These are phyloP conservation scores for Pichia phayaonensis DNA, from an alignment of 805 yeast species.

Conservation along the genomic window DNA sequence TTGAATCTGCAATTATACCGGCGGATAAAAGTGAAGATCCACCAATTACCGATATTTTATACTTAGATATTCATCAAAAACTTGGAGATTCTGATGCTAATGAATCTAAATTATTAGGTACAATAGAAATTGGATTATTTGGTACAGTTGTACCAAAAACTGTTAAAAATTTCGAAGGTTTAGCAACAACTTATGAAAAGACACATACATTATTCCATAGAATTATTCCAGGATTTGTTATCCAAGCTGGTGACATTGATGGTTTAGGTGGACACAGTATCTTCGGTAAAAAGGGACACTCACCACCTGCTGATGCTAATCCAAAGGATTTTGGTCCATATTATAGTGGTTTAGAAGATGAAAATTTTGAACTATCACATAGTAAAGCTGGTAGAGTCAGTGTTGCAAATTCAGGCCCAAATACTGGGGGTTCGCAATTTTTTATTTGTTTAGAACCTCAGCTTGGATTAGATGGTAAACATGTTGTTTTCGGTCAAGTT, in stretches of 20 bases:
- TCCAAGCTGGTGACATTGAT: slow-evolving; percentile 83
- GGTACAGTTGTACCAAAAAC: slow-evolving; percentile 62
- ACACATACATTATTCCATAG: slow-evolving; percentile 55
- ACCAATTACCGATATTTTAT: slow-evolving; percentile 38
- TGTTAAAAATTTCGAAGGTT: slow-evolving; percentile 46
- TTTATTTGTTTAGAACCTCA: slow-evolving; percentile 52
- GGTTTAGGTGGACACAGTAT: slow-evolving; percentile 79
- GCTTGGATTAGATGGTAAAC: slow-evolving; percentile 48
- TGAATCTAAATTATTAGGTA: slow-evolving; percentile 28
- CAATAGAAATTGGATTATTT: slow-evolving; percentile 51
- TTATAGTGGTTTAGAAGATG: slow-evolving; percentile 52
- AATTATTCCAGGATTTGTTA: slow-evolving; percentile 64
- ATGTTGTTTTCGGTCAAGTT: slow-evolving; percentile 78
- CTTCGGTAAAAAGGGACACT: slow-evolving; percentile 28
- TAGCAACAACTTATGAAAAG: slow-evolving; percentile 47
- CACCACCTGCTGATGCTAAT: slow-evolving; percentile 2
- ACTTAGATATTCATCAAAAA: slow-evolving; percentile 31
- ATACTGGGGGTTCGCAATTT: slow-evolving; percentile 63
- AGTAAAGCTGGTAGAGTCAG: slow-evolving; percentile 40
- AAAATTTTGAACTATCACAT: slow-evolving; percentile 47
- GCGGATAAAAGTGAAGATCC: slow-evolving; percentile 33
- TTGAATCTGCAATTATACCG: not conserved
- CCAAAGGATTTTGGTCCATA: slow-evolving; percentile 37
- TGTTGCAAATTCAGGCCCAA: slow-evolving; percentile 45
- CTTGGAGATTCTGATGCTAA: slow-evolving; percentile 1